phyloP scores from a whole-genome alignment of 805 yeast genomes.

The Saturnispora diversa region DNA sequence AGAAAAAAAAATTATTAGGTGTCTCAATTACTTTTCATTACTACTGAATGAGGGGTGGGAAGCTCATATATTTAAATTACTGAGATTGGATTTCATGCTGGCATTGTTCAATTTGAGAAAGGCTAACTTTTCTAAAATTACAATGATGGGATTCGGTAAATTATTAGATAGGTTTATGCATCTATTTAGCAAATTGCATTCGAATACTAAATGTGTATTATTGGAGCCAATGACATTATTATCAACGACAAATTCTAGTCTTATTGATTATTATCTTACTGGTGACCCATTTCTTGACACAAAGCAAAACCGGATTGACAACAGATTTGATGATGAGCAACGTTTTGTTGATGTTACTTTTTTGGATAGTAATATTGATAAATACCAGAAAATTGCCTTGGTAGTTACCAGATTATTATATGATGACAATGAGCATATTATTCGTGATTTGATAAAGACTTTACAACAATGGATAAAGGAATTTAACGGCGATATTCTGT shows the following conservation, averaged over 20 bases:
- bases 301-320: slow-evolving; percentile 29
- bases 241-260: slow-evolving; percentile 43
- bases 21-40: slow-evolving; percentile 63
- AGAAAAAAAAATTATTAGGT: slow-evolving; percentile 51
- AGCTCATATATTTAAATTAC: slow-evolving; percentile 43
- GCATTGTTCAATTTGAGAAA: slow-evolving; percentile 43
- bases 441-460: slow-evolving; percentile 36
- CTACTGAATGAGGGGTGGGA: slow-evolving; percentile 47
- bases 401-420: slow-evolving; percentile 22
- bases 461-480: slow-evolving; percentile 16
- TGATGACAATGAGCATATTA: slow-evolving; percentile 38
- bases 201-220: slow-evolving; percentile 44
- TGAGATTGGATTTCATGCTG: slow-evolving; percentile 67
- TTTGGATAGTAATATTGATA: slow-evolving; percentile 14
- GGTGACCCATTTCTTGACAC: slow-evolving; percentile 41
- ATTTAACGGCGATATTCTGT: not conserved
- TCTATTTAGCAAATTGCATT: slow-evolving; percentile 41
- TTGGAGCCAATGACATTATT: slow-evolving; percentile 53
- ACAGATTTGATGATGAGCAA: slow-evolving; percentile 14
- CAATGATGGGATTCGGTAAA: slow-evolving; percentile 54
- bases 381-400: slow-evolving; percentile 19
- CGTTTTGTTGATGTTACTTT: slow-evolving; percentile 16
- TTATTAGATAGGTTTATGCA: slow-evolving; percentile 61
- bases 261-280: slow-evolving; percentile 46
- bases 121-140: slow-evolving; percentile 40